Evolutionary conservation across 2,329 filamentous ascomycete species (phyloP).

Genomic region (Aureobasidium melanogenum): DNA sequence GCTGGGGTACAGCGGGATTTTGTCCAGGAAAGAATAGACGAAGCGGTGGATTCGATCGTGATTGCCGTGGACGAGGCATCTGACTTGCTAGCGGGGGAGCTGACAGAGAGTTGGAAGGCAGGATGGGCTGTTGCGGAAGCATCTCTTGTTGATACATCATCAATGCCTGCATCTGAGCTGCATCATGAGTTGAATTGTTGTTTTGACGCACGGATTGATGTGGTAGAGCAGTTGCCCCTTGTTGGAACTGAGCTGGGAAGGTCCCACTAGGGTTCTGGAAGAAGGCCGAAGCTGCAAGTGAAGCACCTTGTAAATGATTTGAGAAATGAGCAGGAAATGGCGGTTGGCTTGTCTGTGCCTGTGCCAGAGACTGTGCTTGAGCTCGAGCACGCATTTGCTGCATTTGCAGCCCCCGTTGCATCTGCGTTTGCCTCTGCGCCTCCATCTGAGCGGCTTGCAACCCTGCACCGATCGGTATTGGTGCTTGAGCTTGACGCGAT

Average conservation of each 20-base stretch:
- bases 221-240: background rate
- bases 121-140: background rate
- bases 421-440: background rate
- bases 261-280: background rate
- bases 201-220: background rate
- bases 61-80: background rate
- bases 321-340: background rate
- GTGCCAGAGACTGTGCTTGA: background rate
- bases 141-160: background rate
- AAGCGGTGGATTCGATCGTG: background rate
- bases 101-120: background rate
- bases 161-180: background rate
- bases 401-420: background rate
- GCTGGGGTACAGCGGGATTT: conserved; percentile 21
- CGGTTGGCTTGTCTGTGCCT: background rate
- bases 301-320: background rate
- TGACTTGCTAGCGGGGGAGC: background rate
- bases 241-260: background rate
- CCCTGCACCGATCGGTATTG: background rate
- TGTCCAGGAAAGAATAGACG: background rate
- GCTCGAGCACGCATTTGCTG: background rate
- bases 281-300: background rate
- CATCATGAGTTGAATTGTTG: background rate
- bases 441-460: background rate
- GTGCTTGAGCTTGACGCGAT: background rate